Evolutionary conservation across 75 land plant species (phyloP), one percentile per base, ranked within the genome.

Genomic region (Larix kaempferi): DNA sequence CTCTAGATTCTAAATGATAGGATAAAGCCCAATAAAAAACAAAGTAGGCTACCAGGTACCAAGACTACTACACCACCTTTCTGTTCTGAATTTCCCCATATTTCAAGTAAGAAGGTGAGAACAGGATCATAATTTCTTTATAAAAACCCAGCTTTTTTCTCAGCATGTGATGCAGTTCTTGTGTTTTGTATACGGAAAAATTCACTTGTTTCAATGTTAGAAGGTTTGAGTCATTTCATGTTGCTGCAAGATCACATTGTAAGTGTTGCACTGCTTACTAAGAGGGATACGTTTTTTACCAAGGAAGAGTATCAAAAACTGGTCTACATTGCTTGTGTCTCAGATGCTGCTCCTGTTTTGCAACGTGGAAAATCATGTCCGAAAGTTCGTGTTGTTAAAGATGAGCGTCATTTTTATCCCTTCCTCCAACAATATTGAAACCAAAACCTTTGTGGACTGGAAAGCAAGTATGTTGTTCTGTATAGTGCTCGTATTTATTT

Each of bases 381-480:
- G 33, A 90, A 83, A 75, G 78, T 94, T 57, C 81, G 77, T 37
- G 61, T 85, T 0, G 62, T 89, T 75, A 62, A 82, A 26, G 80
- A 77, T 57, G 94, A 91, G 67, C 76, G 57, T 21, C 77, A 29
- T 80, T 96, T 56, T 57, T 77, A 49, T 74, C 91, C 27, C 62
- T 89, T 74, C 83, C 82, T 58, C 95, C 99, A 41, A 90, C 99
- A 80, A 88, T 97, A 23, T 83, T 76, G 90, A 97, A 94, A 77
- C 99, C 99, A 56, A 78, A 67, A 33, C 91, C 85, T 57, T 71
- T 94, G 57, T 97, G 98, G 98, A 91, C 99, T 3, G 99, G 99
- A 74, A 97, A 94, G 79, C 99, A 97, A 87, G 99, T 94, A 75
- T 64, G 63, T 19, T 59, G 26, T 13, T 74, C 25, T 26, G 17